A percentile compares a stretch with the other conserved stretches of the same genome.
phyloP scores from a whole-genome alignment of 768 basidiomycete species.

The Leccinum subgranulosum region DNA sequence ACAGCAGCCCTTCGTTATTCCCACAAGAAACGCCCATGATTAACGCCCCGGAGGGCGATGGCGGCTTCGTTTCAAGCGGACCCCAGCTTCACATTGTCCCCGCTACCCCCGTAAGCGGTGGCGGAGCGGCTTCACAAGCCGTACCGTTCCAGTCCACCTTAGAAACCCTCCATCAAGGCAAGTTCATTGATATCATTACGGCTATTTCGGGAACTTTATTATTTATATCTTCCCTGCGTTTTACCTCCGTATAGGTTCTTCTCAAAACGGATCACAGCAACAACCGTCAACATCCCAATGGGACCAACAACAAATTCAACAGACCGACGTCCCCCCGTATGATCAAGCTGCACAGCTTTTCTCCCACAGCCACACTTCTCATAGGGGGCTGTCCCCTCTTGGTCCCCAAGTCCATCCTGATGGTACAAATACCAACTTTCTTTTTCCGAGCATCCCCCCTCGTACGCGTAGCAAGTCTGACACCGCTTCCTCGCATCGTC shows the following conservation, averaged over 20 bases:
- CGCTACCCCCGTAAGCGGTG: constrained; percentile 74
- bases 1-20: constrained; percentile 41
- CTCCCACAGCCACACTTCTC: constrained; percentile 34
- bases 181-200: constrained; percentile 34
- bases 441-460: constrained; percentile 36
- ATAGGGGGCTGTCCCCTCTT: constrained; percentile 35
- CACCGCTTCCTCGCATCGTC: constrained; percentile 46
- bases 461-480: constrained; percentile 62
- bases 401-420: constrained; percentile 32
- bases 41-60: constrained; percentile 60
- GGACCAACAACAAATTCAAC: constrained; percentile 37
- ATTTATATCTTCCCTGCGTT: constrained; percentile 22
- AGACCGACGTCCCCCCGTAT: constrained; percentile 28
- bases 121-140: constrained; percentile 43
- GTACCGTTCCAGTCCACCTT: constrained; percentile 52
- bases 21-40: constrained; percentile 50
- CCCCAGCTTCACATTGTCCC: constrained; percentile 78
- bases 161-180: constrained; percentile 52
- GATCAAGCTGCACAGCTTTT: constrained; percentile 31
- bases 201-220: constrained; percentile 34
- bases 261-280: constrained; percentile 33
- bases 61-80: constrained; percentile 43
- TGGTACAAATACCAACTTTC: constrained; percentile 37
- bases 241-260: constrained; percentile 30
- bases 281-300: constrained; percentile 32